Percentiles rank a stretch among this genome's conserved stretches.
Conservation (phyloP, 2,329 filamentous ascomycete species). For the Beauveria sp. region DNA sequence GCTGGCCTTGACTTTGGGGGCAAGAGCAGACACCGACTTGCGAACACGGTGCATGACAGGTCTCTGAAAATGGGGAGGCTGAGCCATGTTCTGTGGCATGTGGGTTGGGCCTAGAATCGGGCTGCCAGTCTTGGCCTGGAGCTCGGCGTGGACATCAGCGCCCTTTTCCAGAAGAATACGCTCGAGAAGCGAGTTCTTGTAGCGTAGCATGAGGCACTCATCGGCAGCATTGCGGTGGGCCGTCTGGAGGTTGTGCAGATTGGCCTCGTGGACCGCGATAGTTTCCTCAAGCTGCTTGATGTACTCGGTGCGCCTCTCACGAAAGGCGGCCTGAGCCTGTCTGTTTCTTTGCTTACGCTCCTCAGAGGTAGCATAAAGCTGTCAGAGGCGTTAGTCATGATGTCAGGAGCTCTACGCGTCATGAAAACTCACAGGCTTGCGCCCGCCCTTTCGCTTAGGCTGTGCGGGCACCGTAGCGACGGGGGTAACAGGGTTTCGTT, state of each 20-base stretch:
- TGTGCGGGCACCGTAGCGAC: constrained; percentile 44
- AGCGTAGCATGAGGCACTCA: constrained; percentile 95
- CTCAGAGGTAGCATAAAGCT: constrained; percentile 99
- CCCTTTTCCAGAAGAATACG: constrained; percentile 94
- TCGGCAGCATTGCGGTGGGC: constrained; percentile 91
- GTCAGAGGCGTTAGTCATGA: constrained; percentile 29
- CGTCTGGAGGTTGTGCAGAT: constrained; percentile 83
- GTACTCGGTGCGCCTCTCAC: constrained; percentile 94
- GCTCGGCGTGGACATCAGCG: constrained; percentile 94
- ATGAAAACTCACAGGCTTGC: constrained; percentile 76
- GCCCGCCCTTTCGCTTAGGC: constrained; percentile 93
- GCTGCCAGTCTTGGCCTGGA: constrained; percentile 86
- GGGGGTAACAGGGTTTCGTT: constrained; percentile 31
- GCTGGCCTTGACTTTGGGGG: constrained; percentile 62
- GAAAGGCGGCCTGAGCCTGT: constrained; percentile 94
- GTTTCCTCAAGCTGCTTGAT: constrained; percentile 98
- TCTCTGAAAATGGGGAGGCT: constrained; percentile 69
- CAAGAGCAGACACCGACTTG: constrained; percentile 64
- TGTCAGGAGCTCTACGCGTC: constrained; percentile 43
- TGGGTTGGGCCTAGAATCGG: constrained; percentile 67
- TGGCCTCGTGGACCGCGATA: constrained; percentile 94
- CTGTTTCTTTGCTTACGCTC: constrained; percentile 96
- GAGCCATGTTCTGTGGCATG: constrained; percentile 60
- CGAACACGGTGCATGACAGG: constrained; percentile 73
- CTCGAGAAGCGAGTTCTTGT: constrained; percentile 95